A percentile compares a stretch with the other conserved stretches of the same genome.
phyloP scores from a whole-genome alignment of 768 basidiomycete species.

The Podaxis sp. region DNA sequence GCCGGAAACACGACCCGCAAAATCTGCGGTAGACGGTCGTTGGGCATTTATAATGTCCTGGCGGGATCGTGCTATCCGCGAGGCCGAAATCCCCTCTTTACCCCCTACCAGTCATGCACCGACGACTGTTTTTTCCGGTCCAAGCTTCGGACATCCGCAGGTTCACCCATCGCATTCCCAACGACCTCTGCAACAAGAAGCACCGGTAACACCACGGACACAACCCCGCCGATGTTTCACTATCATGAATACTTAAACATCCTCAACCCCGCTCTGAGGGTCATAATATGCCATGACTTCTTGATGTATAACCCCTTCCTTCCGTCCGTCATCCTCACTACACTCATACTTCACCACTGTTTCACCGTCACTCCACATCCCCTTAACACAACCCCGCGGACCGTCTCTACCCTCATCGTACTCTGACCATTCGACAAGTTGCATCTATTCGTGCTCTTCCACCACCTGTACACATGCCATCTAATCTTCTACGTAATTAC shows the following conservation, averaged over 20 bases:
- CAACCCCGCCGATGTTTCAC: constrained; percentile 7
- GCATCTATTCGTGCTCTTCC: background rate
- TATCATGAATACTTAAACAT: constrained; percentile 2
- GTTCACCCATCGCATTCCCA: background rate
- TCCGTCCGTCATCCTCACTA: background rate
- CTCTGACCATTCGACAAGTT: background rate
- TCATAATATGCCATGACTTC: background rate
- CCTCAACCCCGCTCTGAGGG: no score
- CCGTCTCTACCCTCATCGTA: background rate
- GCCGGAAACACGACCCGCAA: background rate
- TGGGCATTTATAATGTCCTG: constrained; percentile 12
- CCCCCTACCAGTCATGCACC: constrained; percentile 11
- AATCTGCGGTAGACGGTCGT: background rate
- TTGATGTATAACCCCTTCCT: background rate
- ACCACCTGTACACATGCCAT: background rate
- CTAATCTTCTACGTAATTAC: background rate
- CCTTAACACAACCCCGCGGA: background rate
- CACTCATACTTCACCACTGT: background rate
- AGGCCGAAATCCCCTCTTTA: constrained; percentile 10
- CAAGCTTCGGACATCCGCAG: background rate
- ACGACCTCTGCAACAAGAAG: background rate
- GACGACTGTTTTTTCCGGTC: constrained; percentile 3
- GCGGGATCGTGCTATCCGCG: constrained; percentile 5
- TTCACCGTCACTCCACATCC: background rate
- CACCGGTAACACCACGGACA: background rate